Percentiles rank a stretch among this genome's conserved stretches.
These are phyloP conservation scores for Pelargonium nanum DNA, from an alignment of 345 rosid species.

Conservation along the genomic window DNA sequence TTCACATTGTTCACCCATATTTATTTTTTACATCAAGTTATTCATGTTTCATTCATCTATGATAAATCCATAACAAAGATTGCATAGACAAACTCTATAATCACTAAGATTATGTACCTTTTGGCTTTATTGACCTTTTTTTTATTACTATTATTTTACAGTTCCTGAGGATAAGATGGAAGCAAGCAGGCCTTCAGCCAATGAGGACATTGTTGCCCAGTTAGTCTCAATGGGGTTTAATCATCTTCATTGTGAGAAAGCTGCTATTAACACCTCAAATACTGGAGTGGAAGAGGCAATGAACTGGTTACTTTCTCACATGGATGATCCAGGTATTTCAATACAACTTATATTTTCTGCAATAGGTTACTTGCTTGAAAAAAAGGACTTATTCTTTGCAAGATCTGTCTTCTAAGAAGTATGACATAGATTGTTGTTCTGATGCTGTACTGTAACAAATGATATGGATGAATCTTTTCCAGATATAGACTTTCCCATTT, in stretches of 20 bases:
- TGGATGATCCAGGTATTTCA: conserved; percentile 83
- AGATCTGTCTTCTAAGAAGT: neutral
- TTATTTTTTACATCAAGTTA: no score
- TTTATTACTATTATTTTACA: conserved; percentile 17
- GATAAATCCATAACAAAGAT: no score
- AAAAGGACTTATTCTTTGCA: no score
- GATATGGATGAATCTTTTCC: conserved; percentile 10
- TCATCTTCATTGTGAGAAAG: conserved; percentile 86
- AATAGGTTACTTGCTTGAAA: no score
- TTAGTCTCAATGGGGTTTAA: conserved; percentile 90
- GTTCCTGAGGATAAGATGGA: conserved; percentile 45
- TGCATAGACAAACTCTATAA: no score
- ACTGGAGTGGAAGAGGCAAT: conserved; percentile 91
- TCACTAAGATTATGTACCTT: no score
- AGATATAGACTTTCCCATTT: conserved; percentile 74
- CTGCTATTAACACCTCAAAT: conserved; percentile 74
- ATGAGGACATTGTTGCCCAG: conserved; percentile 78
- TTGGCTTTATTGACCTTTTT: no score
- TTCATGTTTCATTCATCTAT: no score
- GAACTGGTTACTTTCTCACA: conserved; percentile 92
- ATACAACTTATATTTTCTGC: neutral
- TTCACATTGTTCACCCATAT: no score
- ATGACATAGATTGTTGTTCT: neutral
- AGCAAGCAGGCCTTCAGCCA: conserved; percentile 46
- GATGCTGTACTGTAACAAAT: neutral